Base-by-base conservation (phyloP, 2,329 filamentous ascomycete species). In the Pseudogymnoascus sp. region DNA sequence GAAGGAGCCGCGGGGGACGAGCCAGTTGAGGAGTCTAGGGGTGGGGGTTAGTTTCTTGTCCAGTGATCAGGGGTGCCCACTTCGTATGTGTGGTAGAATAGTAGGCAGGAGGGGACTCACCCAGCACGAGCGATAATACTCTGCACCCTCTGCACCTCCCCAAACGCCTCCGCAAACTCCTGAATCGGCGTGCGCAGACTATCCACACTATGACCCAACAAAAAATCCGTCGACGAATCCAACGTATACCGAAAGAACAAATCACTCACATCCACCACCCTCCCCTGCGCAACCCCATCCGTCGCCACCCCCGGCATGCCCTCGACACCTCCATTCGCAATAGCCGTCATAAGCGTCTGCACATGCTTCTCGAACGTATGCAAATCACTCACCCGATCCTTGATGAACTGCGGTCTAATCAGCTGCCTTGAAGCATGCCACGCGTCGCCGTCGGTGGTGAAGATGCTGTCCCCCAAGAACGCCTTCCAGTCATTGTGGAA, bases 171-270 rank as follows among this genome's bases (percentile, higher is more conserved):
- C n/a, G 90, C 90, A 71, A 96, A 96, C 16, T 83, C 79, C 61
- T 83, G 84, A 61, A 79, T 81, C 2, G 81, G 84, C 63, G 84
- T 83, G 16, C 73, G 70, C 31, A 77, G 68, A 68, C 82, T 86
- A 57, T 83, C 84, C 18, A 93, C 87, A 66, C 89, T 89, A 66
- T 86, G 80, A 3, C 93, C 93, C 2, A 96, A 83, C 29, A 97
- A 77, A 73, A 96, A 96, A 69, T 96, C 89, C 0, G 92, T 96
- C 1, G 90, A 86, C 6, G 90, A 87, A 75, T 96, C 93, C 29
- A 97, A 81, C 0, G 91, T 93, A 71, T 87, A 88, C n/a, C 90
- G 82, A 78, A 91, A 96, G 76, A 96, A 88, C 63, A 96, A 79
- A 66, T 92, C 85, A 67, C 85, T 83, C 7, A 93, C 84, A 69